These are phyloP conservation scores for Candida vartiovaarae DNA, from an alignment of 805 yeast genomes.

Conservation along the genomic window DNA sequence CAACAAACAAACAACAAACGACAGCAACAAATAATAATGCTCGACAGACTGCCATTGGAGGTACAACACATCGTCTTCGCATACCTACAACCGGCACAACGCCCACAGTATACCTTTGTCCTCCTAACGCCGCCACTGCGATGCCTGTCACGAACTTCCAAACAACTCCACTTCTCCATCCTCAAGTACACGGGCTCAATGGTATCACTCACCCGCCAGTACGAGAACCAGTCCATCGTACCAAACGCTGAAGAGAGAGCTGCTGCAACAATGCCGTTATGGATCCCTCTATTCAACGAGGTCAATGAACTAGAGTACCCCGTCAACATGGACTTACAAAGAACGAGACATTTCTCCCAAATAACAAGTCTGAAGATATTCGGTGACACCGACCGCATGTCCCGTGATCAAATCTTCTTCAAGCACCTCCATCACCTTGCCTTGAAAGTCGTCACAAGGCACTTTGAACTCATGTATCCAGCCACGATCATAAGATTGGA, in stretches of 20 bases:
- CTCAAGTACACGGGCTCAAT: neutral
- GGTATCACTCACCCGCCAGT: neutral
- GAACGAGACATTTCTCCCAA: neutral
- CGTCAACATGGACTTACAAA: neutral
- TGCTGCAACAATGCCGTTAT: neutral
- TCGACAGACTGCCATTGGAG: neutral
- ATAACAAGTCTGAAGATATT: neutral
- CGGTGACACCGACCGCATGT: neutral
- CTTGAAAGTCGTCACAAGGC: neutral
- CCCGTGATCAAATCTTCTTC: neutral
- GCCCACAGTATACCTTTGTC: slow-evolving; percentile 1
- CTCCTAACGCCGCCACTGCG: neutral
- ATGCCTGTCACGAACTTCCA: neutral
- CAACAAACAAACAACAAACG: neutral
- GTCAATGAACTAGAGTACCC: neutral
- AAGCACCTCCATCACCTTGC: neutral
- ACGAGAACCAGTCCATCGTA: neutral
- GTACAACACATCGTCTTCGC: neutral
- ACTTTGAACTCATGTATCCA: neutral
- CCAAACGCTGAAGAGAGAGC: neutral
- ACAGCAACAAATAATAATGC: neutral
- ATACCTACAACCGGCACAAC: neutral
- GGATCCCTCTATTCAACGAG: neutral
- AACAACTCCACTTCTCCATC: neutral
- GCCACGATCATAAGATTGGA: neutral